Evolutionary conservation across 148 eudicot genomes (phyloP), one percentile per base, ranked within the genome.

Genomic region (Tetragonia tetragonoides): DNA sequence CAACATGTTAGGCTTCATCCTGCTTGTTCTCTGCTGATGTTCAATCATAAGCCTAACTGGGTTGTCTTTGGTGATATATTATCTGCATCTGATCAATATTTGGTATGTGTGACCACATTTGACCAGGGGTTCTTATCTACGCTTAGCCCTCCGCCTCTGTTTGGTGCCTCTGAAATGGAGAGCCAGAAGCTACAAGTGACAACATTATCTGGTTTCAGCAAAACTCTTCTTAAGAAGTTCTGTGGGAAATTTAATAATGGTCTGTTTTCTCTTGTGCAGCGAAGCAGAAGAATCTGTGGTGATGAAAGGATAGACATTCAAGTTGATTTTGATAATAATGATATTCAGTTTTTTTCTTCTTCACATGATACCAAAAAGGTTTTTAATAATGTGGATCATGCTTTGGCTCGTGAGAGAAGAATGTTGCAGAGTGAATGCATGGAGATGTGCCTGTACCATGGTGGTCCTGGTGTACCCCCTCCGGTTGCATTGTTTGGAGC

Each of bases 401-500:
- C 81, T 51, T 66, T 95, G 80, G 87, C 88, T 65, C 82, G 70
- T 83, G 94, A 93, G 81, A 83, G 73, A 74, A 85, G 85, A 38
- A 84, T 86, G 79, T 70, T 95, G 79, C 82, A 80, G 77, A 90
- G 91, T 83, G 99, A 95, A 72, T 95, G 97, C 81, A 40, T 87
- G 72, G 97, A 93, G 82, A 90, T 85, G 75, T 90, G 87, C 77
- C 77, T 95, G 78, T 90, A 87, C 78, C 82, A 75, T 79, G 96
- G 96, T 49, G 93, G 93, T 51, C 88, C 89, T 81, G 82, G 88
- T 57, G 77, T 81, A 46, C 72, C 82, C 16, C 87, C 97, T 51
- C 88, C 97, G 80, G 85, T 91, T 65, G 99, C 95, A 56, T 82
- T 95, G 56, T 89, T 95, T 76, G 99, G 99, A 59, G 87, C 94